These are phyloP conservation scores for Blastocystis sp. DNA, from an alignment of 352 stramenopile genomes.

Conservation along the genomic window DNA sequence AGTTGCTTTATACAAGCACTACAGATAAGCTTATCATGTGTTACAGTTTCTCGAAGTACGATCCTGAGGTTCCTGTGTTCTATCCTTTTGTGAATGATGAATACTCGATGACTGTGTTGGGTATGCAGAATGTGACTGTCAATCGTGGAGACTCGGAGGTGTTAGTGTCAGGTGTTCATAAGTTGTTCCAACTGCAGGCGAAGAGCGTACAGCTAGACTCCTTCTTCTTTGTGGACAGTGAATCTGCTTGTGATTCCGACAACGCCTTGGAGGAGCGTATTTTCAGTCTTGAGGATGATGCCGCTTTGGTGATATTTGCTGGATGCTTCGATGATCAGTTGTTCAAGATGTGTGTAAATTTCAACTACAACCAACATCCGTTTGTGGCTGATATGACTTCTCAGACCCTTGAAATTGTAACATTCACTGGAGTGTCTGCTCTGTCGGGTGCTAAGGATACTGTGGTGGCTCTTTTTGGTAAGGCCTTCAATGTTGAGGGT, in stretches of 20 bases:
- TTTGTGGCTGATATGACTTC: slow-evolving; percentile 22
- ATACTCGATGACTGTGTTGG: slow-evolving; percentile 28
- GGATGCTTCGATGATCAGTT: slow-evolving; percentile 31
- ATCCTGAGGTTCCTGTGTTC: slow-evolving; percentile 5
- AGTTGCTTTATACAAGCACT: not conserved
- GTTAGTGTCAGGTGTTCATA: slow-evolving; percentile 51
- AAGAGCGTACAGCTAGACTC: not conserved
- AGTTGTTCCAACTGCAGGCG: not conserved
- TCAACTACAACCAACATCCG: not conserved
- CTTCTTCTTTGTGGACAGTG: slow-evolving; percentile 37
- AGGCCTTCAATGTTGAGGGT: slow-evolving; percentile 10
- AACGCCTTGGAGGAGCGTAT: slow-evolving; percentile 10
- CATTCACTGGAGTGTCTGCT: slow-evolving; percentile 3
- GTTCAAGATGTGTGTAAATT: slow-evolving; percentile 62
- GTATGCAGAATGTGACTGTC: slow-evolving; percentile 39
- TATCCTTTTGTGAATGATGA: slow-evolving; percentile 46
- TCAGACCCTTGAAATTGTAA: slow-evolving; percentile 57
- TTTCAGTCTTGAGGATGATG: not conserved
- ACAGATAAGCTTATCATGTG: not conserved
- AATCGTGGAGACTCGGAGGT: slow-evolving; percentile 31
- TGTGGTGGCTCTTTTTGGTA: slow-evolving; percentile 26
- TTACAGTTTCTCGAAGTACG: slow-evolving; percentile 47
- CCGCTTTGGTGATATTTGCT: slow-evolving; percentile 19
- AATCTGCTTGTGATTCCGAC: not conserved
- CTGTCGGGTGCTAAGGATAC: not conserved